phyloP scores from a whole-genome alignment of 768 basidiomycete species.

The Kwoniella sp. region DNA sequence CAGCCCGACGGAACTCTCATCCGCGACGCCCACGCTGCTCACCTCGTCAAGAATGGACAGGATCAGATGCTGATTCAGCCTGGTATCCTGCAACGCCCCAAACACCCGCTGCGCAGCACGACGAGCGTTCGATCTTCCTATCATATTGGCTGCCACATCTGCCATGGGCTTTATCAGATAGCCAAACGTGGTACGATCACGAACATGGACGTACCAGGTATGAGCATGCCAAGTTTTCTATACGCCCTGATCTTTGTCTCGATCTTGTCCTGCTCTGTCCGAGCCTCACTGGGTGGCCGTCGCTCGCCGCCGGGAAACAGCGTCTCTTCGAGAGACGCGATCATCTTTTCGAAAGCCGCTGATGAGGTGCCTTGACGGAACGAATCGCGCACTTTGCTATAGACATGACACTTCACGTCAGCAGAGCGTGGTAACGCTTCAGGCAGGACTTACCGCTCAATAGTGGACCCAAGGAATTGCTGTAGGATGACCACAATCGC shows the following conservation, averaged over 20 bases:
- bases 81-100: conserved; percentile 84
- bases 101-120: conserved; percentile 89
- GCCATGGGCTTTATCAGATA: neutral
- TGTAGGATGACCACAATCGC: conserved; percentile 95
- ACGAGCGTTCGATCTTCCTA: conserved; percentile 91
- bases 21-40: too few species aligned
- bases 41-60: conserved; percentile 90
- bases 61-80: conserved; percentile 89
- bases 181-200: neutral
- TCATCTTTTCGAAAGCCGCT: conserved; percentile 62
- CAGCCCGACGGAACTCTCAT: too few species aligned
- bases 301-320: conserved; percentile 84
- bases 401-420: too few species aligned
- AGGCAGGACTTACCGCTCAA: conserved; percentile 68
- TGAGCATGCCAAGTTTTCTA: conserved; percentile 78
- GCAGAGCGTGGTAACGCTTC: too few species aligned
- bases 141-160: conserved; percentile 97
- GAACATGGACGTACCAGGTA: conserved; percentile 65
- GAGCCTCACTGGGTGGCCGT: conserved; percentile 59
- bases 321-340: conserved; percentile 65
- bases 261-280: conserved; percentile 74
- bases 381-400: conserved; percentile 81
- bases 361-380: conserved; percentile 64
- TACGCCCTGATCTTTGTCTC: conserved; percentile 81
- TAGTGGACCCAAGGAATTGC: conserved; percentile 89